Evolutionary conservation across 2,329 filamentous ascomycete genomes (phyloP), one percentile per base, ranked within the genome.

Genomic region (Fusarium sp.): DNA sequence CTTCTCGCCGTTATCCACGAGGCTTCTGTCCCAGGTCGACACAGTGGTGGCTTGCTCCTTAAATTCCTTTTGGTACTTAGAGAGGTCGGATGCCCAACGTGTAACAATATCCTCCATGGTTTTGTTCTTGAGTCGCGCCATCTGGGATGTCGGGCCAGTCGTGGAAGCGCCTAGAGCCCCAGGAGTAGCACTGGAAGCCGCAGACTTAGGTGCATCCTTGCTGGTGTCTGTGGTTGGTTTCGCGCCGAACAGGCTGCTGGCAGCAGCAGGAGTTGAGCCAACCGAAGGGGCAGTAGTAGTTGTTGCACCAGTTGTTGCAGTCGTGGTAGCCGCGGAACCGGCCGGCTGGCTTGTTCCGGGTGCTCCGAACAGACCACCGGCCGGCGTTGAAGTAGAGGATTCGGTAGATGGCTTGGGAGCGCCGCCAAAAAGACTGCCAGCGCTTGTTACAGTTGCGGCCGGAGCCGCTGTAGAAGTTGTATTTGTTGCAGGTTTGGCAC

Each of bases 41-140:
- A 98, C 94, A 72, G 94, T 92, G 68, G 91, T 89, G 8, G 97
- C 95, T 81, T 98, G 94, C 38, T 92, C 89, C 80, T 97, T 94
- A 84, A 98, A 99, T 65, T 97, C 94, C 81, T 97, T 97, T 79
- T 98, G 95, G 79, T 99, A 98, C 79, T 97, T 97, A 58, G 94
- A 93, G 54, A 99, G 86, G 79, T 98, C 96, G 0, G 94, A 94
- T 4, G 96, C 96, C 96, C 96, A 99, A 36, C 94, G 91, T 7
- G 94, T 98, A 73, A 99, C 94, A 72, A 99, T 98, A 80, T 99
- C 96, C 79, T 99, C 96, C 93, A 99, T 98, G 1, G 95, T 97
- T 84, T 97, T 98, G 83, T 98, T 97, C 86, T 97, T 97, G 41
- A 99, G 86, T 33, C 96, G 92, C 7, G 95, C 96, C 77, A 97